Evolutionary conservation across 2,329 filamentous ascomycete species (phyloP).

Genomic region (Penicillium sclerotigenum): DNA sequence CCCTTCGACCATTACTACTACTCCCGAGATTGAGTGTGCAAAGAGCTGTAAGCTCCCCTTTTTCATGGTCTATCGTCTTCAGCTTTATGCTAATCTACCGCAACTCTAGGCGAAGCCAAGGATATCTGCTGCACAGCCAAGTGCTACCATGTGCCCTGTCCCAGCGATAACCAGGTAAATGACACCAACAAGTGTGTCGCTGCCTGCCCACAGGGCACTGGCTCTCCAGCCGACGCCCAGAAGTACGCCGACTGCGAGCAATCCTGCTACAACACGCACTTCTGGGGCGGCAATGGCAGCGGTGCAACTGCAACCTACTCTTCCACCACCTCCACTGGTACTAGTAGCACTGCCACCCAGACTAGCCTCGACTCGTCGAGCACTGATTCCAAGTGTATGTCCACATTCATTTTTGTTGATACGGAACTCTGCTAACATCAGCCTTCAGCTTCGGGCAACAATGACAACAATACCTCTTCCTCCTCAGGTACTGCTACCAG

Average conservation of each 20-base stretch:
- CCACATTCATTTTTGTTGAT: background rate
- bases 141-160: constrained; percentile 53
- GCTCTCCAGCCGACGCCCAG: constrained; percentile 45
- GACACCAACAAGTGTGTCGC: constrained; percentile 52
- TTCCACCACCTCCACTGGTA: constrained; percentile 22
- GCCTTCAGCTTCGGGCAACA: constrained; percentile 13
- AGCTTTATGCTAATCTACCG: background rate
- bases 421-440: background rate
- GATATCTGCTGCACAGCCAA: constrained; percentile 53
- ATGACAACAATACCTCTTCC: constrained; percentile 12
- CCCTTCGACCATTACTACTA: constrained; percentile 32
- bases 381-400: constrained; percentile 11
- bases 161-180: constrained; percentile 49
- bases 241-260: constrained; percentile 50
- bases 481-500: constrained; percentile 17
- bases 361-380: constrained; percentile 1
- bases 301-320: constrained; percentile 19
- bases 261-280: constrained; percentile 49
- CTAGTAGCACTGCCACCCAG: constrained; percentile 17
- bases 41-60: constrained; percentile 33
- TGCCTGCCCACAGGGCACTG: constrained; percentile 53
- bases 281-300: constrained; percentile 40
- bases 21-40: constrained; percentile 36
- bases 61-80: background rate
- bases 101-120: constrained; percentile 35